Evolutionary conservation across 2,329 filamentous ascomycete species (phyloP), one percentile per base, ranked within the genome.

Genomic region (Allantophomopsis lycopodina): DNA sequence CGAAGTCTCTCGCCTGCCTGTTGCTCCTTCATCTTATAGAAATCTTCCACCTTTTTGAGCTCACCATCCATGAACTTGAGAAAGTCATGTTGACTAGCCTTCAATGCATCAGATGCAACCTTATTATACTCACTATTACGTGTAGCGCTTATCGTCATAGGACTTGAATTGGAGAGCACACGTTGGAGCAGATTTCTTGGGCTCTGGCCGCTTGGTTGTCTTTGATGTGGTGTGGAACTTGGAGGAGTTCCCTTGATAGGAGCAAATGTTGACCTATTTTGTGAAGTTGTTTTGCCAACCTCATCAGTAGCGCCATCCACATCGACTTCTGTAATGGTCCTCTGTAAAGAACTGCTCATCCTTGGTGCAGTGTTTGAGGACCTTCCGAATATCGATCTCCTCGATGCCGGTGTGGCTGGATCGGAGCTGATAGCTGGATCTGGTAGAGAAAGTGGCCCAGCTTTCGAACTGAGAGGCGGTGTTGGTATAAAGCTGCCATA

Each of bases 31-130:
- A 75, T 64, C 49, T 75, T 78, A 64, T 96, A 96, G 54, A 98
- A 98, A 0, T 66, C 62, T 55, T 98, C 88, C 10, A 98, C 85
- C 60, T 96, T 98, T n/a, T 79, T 69, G 12, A 98, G 65, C 60
- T 98, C 83, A 8, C 64, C 65, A 50, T 95, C 85, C 39, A 98
- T 65, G 52, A 91, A 98, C 0, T 67, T 61, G 57, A 88, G 89
- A 55, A 98, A 96, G 12, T 94, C 84, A n/a, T 71, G 72, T 57
- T 94, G 79, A 14, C 77, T 72, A 41, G 78, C 67, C 35, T 83
- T 80, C 3, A 93, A 68, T 32, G 84, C 71, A 33, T 76, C 70
- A 37, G 70, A 67, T 2, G 68, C 65, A 38, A 54, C 36, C 18
- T 35, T 23, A 13, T 35, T 23, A 66, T 57, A 53, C 67, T 47